These are phyloP conservation scores for Carallia brachiata DNA, from an alignment of 345 rosid genomes.

Conservation along the genomic window DNA sequence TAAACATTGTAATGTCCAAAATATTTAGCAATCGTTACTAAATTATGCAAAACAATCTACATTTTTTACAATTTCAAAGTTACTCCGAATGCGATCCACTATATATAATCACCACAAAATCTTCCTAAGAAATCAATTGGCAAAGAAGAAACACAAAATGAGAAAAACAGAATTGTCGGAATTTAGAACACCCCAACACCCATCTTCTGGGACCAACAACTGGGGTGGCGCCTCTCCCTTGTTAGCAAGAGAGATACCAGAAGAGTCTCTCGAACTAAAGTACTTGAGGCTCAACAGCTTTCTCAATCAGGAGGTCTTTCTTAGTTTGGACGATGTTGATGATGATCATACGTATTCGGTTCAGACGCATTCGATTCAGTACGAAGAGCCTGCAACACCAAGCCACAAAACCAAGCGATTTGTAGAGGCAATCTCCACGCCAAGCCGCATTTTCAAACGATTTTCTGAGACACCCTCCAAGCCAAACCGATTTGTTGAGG, in stretches of 20 bases:
- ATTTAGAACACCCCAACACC: conserved; percentile 60
- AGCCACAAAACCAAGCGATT: conserved; percentile 21
- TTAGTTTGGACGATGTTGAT: background rate
- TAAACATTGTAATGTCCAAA: too few species aligned
- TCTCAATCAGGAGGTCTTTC: conserved; percentile 39
- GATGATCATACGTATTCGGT: background rate
- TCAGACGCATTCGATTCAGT: background rate
- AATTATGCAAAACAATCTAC: too few species aligned
- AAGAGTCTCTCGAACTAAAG: conserved; percentile 51
- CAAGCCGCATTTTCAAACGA: conserved; percentile 18
- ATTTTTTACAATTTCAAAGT: too few species aligned
- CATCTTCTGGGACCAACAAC: conserved; percentile 46
- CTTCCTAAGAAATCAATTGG: background rate
- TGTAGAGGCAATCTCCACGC: conserved; percentile 16
- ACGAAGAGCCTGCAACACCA: conserved; percentile 20
- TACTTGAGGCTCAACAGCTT: conserved; percentile 35
- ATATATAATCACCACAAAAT: background rate
- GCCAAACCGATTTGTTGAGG: conserved; percentile 20
- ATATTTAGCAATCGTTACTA: too few species aligned
- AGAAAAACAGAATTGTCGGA: conserved; percentile 31
- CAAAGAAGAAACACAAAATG: conserved; percentile 9
- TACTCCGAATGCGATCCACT: too few species aligned
- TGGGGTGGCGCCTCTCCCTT: conserved; percentile 67
- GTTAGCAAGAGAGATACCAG: conserved; percentile 51
- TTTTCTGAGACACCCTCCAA: conserved; percentile 17